These are phyloP conservation scores for Curvularia sp. DNA, from an alignment of 2,329 filamentous ascomycete genomes.

Conservation along the genomic window DNA sequence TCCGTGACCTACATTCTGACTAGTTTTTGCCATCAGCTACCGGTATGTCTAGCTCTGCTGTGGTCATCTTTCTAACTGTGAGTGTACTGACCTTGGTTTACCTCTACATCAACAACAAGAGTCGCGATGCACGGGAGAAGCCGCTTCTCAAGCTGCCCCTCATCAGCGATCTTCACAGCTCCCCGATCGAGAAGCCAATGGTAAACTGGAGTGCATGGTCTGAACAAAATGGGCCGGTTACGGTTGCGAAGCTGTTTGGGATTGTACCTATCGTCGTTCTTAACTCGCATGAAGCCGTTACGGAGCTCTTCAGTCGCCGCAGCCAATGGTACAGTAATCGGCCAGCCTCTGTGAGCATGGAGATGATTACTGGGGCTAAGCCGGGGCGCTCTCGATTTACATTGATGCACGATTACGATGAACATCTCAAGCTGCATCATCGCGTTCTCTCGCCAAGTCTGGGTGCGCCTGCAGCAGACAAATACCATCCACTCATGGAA, in stretches of 20 bases:
- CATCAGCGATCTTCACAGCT: constrained; percentile 19
- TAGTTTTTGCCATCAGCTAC: background rate
- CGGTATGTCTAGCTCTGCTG: constrained; percentile 8
- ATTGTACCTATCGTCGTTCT: constrained; percentile 20
- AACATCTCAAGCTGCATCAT: constrained; percentile 19
- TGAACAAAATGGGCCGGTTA: constrained; percentile 15
- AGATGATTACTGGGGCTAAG: constrained; percentile 19
- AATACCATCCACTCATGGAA: constrained; percentile 18
- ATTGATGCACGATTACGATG: constrained; percentile 23
- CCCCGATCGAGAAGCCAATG: constrained; percentile 15
- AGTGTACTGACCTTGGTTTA: constrained; percentile 9
- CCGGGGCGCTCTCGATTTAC: constrained; percentile 19
- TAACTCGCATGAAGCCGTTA: constrained; percentile 19
- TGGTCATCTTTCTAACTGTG: constrained; percentile 6
- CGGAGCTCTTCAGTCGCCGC: constrained; percentile 20
- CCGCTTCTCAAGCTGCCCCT: constrained; percentile 18
- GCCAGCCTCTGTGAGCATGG: constrained; percentile 21
- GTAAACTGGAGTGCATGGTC: constrained; percentile 19
- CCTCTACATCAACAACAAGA: constrained; percentile 5
- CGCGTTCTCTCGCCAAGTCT: constrained; percentile 20
- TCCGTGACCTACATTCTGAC: background rate
- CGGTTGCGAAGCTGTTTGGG: constrained; percentile 14
- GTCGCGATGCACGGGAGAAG: constrained; percentile 3
- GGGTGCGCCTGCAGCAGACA: constrained; percentile 13
- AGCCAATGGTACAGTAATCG: constrained; percentile 21